Percentiles rank a stretch among this genome's conserved stretches.
Conservation (phyloP, 1,139 yeast species). For the Saccharomyces hybrid region DNA sequence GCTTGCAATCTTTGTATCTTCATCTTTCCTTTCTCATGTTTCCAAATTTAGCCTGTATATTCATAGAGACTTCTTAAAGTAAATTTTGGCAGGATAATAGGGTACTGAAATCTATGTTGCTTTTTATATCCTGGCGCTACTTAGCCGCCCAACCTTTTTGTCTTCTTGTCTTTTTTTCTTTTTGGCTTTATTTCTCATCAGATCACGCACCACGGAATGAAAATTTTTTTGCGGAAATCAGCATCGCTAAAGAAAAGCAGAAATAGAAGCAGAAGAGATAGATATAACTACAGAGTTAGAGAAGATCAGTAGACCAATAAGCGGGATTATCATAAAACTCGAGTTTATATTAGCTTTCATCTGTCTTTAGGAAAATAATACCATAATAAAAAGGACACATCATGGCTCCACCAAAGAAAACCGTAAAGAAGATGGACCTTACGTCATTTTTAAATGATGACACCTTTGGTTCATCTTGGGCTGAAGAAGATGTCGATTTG, state of each 20-base stretch:
- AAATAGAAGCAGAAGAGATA: background rate
- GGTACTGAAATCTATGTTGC: no score
- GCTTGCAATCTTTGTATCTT: background rate
- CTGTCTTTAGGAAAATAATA: background rate
- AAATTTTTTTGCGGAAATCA: background rate
- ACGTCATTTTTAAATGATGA: constrained; percentile 48
- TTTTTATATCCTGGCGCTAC: background rate
- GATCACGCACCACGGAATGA: background rate
- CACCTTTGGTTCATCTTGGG: constrained; percentile 60
- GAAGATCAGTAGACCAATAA: background rate
- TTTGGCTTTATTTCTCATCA: background rate
- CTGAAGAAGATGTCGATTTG: constrained; percentile 67
- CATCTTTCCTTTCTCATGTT: background rate
- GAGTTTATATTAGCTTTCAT: background rate
- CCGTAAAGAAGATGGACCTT: constrained; percentile 45
- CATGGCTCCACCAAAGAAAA: constrained; percentile 48
- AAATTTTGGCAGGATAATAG: background rate
- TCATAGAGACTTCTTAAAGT: no score
- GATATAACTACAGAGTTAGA: background rate
- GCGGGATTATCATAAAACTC: background rate
- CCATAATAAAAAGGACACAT: background rate
- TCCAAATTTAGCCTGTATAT: no score
- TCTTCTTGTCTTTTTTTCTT: background rate
- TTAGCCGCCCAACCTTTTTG: background rate
- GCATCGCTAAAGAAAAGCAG: background rate